A percentile compares a stretch with the other conserved stretches of the same genome.
Conservation (phyloP, 2,329 filamentous ascomycete species). For the Aureobasidium namibiae region DNA sequence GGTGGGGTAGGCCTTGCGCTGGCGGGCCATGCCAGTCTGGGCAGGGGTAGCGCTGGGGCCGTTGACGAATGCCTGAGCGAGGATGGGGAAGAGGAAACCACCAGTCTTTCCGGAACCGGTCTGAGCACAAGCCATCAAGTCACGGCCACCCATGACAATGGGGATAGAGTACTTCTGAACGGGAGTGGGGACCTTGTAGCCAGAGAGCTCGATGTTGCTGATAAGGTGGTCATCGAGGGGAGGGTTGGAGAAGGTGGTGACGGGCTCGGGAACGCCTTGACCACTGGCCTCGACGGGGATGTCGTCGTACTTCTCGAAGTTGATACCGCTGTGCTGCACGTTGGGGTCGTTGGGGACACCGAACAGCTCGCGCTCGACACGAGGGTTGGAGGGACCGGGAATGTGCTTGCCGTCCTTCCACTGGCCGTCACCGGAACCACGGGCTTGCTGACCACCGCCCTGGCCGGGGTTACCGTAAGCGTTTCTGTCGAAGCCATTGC, state of each 20-base stretch:
- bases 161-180: constrained; percentile 99
- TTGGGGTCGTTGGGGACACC: constrained; percentile 82
- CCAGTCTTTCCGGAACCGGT: constrained; percentile 99
- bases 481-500: constrained; percentile 51
- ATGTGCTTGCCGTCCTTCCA: constrained; percentile 98
- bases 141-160: constrained; percentile 95
- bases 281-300: constrained; percentile 97
- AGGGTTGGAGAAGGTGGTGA: constrained; percentile 84
- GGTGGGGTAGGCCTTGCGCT: constrained; percentile 96
- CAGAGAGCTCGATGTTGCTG: constrained; percentile 84
- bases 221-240: constrained; percentile 91
- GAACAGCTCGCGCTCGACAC: constrained; percentile 91
- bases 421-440: constrained; percentile 87
- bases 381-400: constrained; percentile 77
- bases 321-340: constrained; percentile 97
- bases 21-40: constrained; percentile 72
- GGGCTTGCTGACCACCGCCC: constrained; percentile 48
- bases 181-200: constrained; percentile 91
- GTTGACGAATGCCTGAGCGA: constrained; percentile 91
- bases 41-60: constrained; percentile 67
- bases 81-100: constrained; percentile 97
- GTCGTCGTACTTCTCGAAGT: constrained; percentile 99
- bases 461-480: constrained; percentile 53
- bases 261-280: constrained; percentile 83
- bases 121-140: constrained; percentile 99